Evolutionary conservation across 2,329 filamentous ascomycete species (phyloP).

Genomic region (Diplocarpon rosae): DNA sequence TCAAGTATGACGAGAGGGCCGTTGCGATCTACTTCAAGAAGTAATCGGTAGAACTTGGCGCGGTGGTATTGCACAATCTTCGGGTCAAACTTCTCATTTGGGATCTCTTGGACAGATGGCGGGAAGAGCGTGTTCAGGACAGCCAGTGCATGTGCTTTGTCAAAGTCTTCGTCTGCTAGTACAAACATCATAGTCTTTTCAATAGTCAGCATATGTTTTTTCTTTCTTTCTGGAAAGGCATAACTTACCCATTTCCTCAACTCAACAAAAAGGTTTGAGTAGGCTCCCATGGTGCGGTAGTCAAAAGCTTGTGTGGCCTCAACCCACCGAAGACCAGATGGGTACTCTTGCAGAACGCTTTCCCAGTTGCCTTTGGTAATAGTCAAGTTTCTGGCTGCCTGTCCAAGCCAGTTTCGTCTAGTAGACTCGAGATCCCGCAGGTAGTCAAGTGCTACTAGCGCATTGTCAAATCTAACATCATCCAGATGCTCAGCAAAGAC

Average conservation of each 20-base stretch:
- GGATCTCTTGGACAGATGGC: slow-evolving; percentile 17
- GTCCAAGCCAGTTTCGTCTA: slow-evolving; percentile 12
- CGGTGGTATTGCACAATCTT: slow-evolving; percentile 16
- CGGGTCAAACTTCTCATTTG: slow-evolving; percentile 14
- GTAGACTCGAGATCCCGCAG: slow-evolving; percentile 20
- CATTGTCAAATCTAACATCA: slow-evolving; percentile 16
- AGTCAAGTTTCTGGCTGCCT: slow-evolving; percentile 15
- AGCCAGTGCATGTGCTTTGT: slow-evolving; percentile 9
- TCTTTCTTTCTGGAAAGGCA: neutral
- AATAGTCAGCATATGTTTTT: slow-evolving; percentile 2
- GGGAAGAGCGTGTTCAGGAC: slow-evolving; percentile 26
- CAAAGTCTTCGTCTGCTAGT: slow-evolving; percentile 16
- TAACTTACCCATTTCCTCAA: slow-evolving; percentile 23
- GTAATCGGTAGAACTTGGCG: slow-evolving; percentile 17
- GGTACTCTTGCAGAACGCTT: slow-evolving; percentile 11
- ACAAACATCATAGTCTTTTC: slow-evolving; percentile 1
- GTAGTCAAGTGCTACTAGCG: slow-evolving; percentile 21
- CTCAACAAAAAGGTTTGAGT: slow-evolving; percentile 19
- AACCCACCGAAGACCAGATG: slow-evolving; percentile 18
- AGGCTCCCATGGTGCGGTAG: slow-evolving; percentile 13
- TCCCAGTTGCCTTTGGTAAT: slow-evolving; percentile 20
- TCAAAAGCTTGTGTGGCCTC: slow-evolving; percentile 17
- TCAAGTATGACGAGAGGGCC: slow-evolving; percentile 1
- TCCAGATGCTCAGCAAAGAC: slow-evolving; percentile 14
- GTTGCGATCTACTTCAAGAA: slow-evolving; percentile 12